These are phyloP conservation scores for Wickerhamiella vanderwaltii DNA, from an alignment of 805 yeast genomes.

Conservation along the genomic window DNA sequence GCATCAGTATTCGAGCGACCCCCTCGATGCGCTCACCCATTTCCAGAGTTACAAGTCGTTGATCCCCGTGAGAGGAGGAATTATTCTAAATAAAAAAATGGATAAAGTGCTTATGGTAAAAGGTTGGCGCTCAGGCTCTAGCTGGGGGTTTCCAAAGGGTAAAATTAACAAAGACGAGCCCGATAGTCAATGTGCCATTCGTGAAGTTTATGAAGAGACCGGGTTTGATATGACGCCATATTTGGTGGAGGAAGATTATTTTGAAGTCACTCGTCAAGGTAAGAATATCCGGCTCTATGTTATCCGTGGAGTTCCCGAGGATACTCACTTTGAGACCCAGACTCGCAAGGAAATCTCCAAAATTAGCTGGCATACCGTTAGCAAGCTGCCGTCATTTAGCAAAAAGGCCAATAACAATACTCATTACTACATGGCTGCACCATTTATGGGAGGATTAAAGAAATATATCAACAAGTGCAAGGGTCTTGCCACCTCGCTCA, in stretches of 20 bases:
- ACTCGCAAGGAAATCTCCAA: conserved; percentile 80
- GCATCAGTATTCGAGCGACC: conserved; percentile 24
- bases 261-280: conserved; percentile 71
- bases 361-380: conserved; percentile 53
- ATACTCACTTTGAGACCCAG: conserved; percentile 59
- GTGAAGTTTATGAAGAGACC: conserved; percentile 90
- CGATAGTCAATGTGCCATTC: conserved; percentile 76
- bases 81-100: conserved; percentile 59
- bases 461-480: conserved; percentile 24
- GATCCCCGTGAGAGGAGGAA: conserved; percentile 95
- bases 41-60: conserved; percentile 77
- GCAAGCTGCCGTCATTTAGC: conserved; percentile 26
- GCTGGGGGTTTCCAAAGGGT: conserved; percentile 97
- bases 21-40: conserved; percentile 52
- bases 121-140: conserved; percentile 60
- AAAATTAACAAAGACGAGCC: conserved; percentile 88
- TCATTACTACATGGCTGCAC: conserved; percentile 29
- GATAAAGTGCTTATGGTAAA: conserved; percentile 67
- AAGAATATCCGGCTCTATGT: conserved; percentile 78
- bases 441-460: conserved; percentile 28
- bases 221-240: conserved; percentile 71
- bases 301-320: conserved; percentile 66
- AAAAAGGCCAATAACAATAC: conserved; percentile 9
- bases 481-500: conserved; percentile 23
- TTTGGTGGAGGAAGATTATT: conserved; percentile 55